Base-by-base conservation (phyloP, 2,329 filamentous ascomycete species). In the Aspergillus brunneoviolaceus region DNA sequence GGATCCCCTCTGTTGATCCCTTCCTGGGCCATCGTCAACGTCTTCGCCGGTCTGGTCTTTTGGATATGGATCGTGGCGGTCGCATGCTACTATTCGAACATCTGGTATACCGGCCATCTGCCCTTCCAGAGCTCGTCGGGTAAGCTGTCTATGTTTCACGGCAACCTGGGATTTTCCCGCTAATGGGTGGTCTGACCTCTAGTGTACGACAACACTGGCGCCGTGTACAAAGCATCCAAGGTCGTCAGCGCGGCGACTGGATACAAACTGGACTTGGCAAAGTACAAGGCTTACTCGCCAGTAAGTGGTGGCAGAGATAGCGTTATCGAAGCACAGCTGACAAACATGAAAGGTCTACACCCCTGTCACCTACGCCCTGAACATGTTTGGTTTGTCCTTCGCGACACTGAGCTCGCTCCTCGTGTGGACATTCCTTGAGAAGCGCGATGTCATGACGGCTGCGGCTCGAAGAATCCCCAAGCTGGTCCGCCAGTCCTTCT, bases 1-100 rank as follows among this genome's bases (percentile, higher is more conserved):
- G 64, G 64, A 1, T 70, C 67, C 14, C 87, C 87, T 16, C 74
- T 90, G 21, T 85, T 89, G 35, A 84, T 87, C 7, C 87, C 87
- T 9, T 89, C 86, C 80, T 85, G 87, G 72, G 88, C 88, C 5
- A 89, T 90, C 62, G 84, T 86, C 58, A 91, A 90, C 70, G 89
- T 87, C 0, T 76, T 88, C 29, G 83, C 87, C 49, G 85, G 87
- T n/a, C 82, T 89, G 12, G 79, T 87, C 1, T 57, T 82, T 2
- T 89, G 89, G 71, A 88, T 85, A 63, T 80, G 89, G 57, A 70
- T 88, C 16, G 75, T 81, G 5, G 78, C 84, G 0, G 80, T 84
- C 0, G 73, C 81, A 11, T 76, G 90, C 23, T 88, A 91, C 70
- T 91, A 87, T 69, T 82, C 79, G 3, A 86, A 86, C 23, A 78